phyloP scores from a whole-genome alignment of 805 yeast genomes.

The Candida palmyrensis region DNA sequence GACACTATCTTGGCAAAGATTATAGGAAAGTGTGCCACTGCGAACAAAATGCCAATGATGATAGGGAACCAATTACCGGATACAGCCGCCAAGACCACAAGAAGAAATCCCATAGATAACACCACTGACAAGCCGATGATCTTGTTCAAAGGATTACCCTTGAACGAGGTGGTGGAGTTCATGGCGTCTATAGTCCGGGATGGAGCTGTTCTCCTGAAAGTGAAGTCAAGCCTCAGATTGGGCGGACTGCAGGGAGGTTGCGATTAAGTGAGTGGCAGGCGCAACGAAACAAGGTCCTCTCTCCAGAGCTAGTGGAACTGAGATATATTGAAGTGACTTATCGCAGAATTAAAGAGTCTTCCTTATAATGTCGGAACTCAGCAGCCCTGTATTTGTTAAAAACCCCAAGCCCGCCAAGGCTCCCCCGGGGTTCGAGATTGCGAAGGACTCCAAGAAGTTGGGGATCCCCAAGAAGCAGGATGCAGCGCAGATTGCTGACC shows the following conservation, averaged over 20 bases:
- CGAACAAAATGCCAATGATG: slow-evolving; percentile 47
- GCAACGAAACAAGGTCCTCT: no score
- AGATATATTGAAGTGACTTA: no score
- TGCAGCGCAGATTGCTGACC: slow-evolving; percentile 23
- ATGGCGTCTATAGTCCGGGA: no score
- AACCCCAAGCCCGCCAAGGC: slow-evolving; percentile 1
- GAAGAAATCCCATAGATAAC: slow-evolving; percentile 82
- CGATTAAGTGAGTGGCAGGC: no score
- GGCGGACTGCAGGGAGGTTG: neutral
- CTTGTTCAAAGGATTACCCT: slow-evolving; percentile 61
- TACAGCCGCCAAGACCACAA: slow-evolving; percentile 82
- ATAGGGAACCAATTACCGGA: slow-evolving; percentile 91
- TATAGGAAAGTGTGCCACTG: slow-evolving; percentile 36
- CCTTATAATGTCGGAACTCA: slow-evolving; percentile 1
- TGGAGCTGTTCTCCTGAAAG: no score
- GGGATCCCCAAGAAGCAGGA: slow-evolving; percentile 13
- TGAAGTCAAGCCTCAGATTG: no score
- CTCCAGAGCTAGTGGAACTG: no score
- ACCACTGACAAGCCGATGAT: slow-evolving; percentile 73
- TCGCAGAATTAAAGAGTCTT: no score
- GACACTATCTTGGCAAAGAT: slow-evolving; percentile 27
- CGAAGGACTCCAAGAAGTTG: slow-evolving; percentile 10
- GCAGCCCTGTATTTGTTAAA: slow-evolving; percentile 2
- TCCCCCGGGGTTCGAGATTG: slow-evolving; percentile 3
- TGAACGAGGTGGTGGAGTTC: slow-evolving; percentile 17